Percentiles rank a stretch among this genome's conserved stretches.
Evolutionary conservation across 1,139 yeast species (phyloP).

Genomic region (Debaryomyces psychrophilus): DNA sequence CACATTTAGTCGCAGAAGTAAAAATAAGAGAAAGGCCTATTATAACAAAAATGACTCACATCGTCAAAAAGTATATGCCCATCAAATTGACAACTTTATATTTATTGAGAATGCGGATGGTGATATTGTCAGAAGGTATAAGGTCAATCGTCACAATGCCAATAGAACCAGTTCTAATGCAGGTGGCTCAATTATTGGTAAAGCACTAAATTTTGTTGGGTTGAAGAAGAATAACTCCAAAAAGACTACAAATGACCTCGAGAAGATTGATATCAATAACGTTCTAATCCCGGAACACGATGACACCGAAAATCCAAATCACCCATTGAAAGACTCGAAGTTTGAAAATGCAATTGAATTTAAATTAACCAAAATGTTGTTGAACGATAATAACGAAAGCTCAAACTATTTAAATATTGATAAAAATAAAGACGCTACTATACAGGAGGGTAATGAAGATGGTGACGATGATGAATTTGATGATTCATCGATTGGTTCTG

Average conservation of each 20-base stretch:
- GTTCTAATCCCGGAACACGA: slow-evolving; percentile 24
- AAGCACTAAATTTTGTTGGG: slow-evolving; percentile 58
- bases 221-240: slow-evolving; percentile 29
- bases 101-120: slow-evolving; percentile 92
- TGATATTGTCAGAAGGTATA: slow-evolving; percentile 82
- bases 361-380: slow-evolving; percentile 29
- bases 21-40: slow-evolving; percentile 26
- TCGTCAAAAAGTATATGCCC: slow-evolving; percentile 45
- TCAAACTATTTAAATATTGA: slow-evolving; percentile 5
- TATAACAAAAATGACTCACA: slow-evolving; percentile 36
- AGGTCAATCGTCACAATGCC: slow-evolving; percentile 57
- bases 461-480: slow-evolving; percentile 19
- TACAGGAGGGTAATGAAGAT: slow-evolving; percentile 13
- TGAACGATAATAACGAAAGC: slow-evolving; percentile 3
- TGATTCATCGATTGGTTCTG: slow-evolving; percentile 7
- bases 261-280: slow-evolving; percentile 7
- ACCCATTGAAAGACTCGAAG: slow-evolving; percentile 22
- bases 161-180: slow-evolving; percentile 35
- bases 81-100: slow-evolving; percentile 65
- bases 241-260: slow-evolving; percentile 10
- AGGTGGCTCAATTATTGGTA: slow-evolving; percentile 28
- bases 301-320: slow-evolving; percentile 22
- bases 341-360: slow-evolving; percentile 30
- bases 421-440: background rate
- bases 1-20: slow-evolving; percentile 5